Conservation (phyloP, 2,329 filamentous ascomycete species). For the Coccinonectria pachysandricola region DNA sequence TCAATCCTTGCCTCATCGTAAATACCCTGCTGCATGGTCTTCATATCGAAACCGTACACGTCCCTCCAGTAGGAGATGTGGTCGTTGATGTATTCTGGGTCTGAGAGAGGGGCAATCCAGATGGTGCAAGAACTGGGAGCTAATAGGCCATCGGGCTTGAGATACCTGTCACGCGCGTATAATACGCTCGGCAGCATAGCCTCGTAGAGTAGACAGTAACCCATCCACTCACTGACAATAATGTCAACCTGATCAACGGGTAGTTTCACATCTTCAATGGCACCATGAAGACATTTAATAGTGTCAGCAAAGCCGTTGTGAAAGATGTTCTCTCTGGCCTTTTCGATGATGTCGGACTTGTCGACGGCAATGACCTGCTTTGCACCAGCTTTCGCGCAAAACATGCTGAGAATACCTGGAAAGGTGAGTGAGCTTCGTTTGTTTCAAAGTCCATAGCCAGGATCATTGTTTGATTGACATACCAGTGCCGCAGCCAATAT, state of each 20-base stretch:
- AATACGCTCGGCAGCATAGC: constrained; percentile 93
- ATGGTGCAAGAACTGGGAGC: constrained; percentile 79
- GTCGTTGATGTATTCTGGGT: constrained; percentile 67
- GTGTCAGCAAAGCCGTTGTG: constrained; percentile 63
- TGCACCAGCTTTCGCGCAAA: constrained; percentile 84
- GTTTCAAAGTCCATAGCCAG: constrained; percentile 14
- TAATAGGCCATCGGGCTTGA: constrained; percentile 69
- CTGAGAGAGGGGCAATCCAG: constrained; percentile 69
- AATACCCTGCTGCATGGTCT: constrained; percentile 74
- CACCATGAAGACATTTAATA: constrained; percentile 73
- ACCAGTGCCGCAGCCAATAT: constrained; percentile 77
- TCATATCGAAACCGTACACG: constrained; percentile 93
- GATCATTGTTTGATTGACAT: constrained; percentile 14
- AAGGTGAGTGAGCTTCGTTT: no score
- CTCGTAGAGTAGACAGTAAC: constrained; percentile 86
- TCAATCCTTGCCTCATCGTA: constrained; percentile 75
- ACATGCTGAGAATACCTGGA: constrained; percentile 81
- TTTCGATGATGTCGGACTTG: constrained; percentile 81
- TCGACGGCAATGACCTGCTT: constrained; percentile 83
- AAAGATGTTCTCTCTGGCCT: constrained; percentile 75
- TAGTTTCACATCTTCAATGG: constrained; percentile 75
- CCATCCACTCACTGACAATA: constrained; percentile 98
- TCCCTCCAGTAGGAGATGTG: constrained; percentile 80
- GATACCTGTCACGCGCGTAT: constrained; percentile 77
- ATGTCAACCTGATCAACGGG: constrained; percentile 79